These are phyloP conservation scores for Megacollybia platyphylla DNA, from an alignment of 1,284 basidiomycete genomes.

Conservation along the genomic window DNA sequence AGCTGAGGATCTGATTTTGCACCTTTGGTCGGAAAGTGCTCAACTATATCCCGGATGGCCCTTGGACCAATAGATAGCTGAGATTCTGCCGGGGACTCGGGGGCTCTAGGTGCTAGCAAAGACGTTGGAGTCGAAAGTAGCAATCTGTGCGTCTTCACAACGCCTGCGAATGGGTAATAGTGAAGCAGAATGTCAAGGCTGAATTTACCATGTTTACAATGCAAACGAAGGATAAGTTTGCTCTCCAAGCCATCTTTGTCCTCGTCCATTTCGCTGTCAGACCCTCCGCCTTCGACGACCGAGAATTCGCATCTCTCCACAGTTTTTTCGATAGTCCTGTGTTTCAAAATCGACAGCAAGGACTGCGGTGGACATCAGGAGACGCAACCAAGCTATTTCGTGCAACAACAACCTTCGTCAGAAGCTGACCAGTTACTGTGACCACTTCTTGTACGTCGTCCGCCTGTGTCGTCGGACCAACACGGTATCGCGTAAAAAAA, in stretches of 20 bases:
- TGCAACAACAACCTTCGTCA: constrained; percentile 39
- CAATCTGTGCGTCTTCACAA: constrained; percentile 68
- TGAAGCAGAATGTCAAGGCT: neutral
- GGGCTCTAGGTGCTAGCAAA: constrained; percentile 47
- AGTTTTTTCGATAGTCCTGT: constrained; percentile 59
- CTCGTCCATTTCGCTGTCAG: constrained; percentile 24
- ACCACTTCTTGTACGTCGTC: constrained; percentile 18
- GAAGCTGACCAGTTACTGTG: constrained; percentile 47
- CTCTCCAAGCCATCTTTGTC: constrained; percentile 56
- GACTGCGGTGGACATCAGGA: constrained; percentile 26
- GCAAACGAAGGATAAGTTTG: constrained; percentile 53
- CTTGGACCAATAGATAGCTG: constrained; percentile 56
- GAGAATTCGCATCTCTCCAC: constrained; percentile 65
- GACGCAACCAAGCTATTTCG: constrained; percentile 4
- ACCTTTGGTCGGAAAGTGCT: constrained; percentile 60
- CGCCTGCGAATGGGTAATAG: constrained; percentile 28
- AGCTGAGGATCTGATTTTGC: constrained; percentile 61
- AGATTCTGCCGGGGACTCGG: constrained; percentile 44
- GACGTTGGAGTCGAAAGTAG: constrained; percentile 43
- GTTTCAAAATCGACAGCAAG: constrained; percentile 58
- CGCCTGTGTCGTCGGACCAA: constrained; percentile 14
- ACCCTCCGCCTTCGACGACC: constrained; percentile 39
- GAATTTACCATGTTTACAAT: constrained; percentile 66
- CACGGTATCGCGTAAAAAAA: constrained; percentile 58
- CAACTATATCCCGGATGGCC: constrained; percentile 62